Evolutionary conservation across 768 basidiomycete genomes (phyloP), one percentile per base, ranked within the genome.

Genomic region (Termitomyces sp.): DNA sequence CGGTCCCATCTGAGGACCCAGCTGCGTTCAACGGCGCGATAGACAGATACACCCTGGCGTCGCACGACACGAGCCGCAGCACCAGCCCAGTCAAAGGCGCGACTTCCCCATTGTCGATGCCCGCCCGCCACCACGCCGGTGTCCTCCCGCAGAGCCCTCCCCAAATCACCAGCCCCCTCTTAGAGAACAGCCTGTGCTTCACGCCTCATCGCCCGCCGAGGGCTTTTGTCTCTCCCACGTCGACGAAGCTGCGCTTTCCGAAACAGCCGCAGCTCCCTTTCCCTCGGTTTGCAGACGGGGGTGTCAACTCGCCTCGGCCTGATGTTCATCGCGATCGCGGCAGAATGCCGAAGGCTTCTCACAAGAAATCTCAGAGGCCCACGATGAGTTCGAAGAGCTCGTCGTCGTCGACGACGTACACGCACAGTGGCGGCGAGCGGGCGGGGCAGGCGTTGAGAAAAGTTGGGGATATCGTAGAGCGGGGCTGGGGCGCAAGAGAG

Each of bases 151-250:
- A 72, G 26, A 85, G 83, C 59, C 86, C 87, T 0, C 75, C 83
- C 2, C 75, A 76, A 58, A 68, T 88, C 36, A 81, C 73, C 67
- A 86, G 80, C 12, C 81, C 82, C 1, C 77, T 80, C 0, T 72
- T 88, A 55, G 79, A 84, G 55, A 78, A 74, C 27, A 73, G 76
- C 27, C 73, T 88, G 29, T 83, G 80, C 63, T 87, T 88, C 61
- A 76, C 77, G 0, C 73, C 76, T 3, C 59, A n/a, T 24, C 36
- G 53, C 24, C 44, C 51, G 10, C 44, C 49, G 20, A 53, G 52
- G 37, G 37, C 54, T 5, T 14, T 34, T 5, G n/a, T 13, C 13
- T 29, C 63, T 0, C 36, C 56, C 16, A n/a, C 18, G 14, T 43
- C 58, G 42, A 41, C 24, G 26, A 55, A 44, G 34, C 37, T 59